A percentile compares a stretch with the other conserved stretches of the same genome.
These are phyloP conservation scores for Taphrina populina DNA, from an alignment of 1,139 yeast species.

Conservation along the genomic window DNA sequence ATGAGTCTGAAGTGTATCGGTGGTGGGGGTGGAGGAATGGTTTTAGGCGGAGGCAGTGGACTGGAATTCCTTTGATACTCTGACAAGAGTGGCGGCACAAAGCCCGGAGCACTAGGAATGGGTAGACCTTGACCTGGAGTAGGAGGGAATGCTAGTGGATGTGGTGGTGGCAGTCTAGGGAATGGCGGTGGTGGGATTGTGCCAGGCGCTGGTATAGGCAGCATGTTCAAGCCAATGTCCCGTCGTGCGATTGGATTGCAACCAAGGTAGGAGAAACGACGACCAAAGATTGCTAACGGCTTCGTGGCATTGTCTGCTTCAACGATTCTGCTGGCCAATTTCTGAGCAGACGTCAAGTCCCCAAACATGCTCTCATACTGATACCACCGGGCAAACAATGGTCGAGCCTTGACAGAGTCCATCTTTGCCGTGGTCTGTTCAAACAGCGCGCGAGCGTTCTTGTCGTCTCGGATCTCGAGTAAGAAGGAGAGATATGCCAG, in stretches of 20 bases:
- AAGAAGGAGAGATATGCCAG: conserved; percentile 71
- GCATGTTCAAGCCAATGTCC: conserved; percentile 19
- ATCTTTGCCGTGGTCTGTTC: conserved; percentile 61
- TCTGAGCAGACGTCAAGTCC: conserved; percentile 64
- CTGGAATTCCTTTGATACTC: conserved; percentile 4
- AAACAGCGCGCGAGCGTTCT: conserved; percentile 77
- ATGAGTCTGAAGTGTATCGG: conserved; percentile 38
- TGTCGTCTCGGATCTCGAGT: conserved; percentile 69
- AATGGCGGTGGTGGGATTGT: conserved; percentile 5
- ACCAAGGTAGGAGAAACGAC: conserved; percentile 28
- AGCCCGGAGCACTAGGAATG: conserved; percentile 7
- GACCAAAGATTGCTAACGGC: conserved; percentile 35
- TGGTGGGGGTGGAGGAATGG: conserved; percentile 1
- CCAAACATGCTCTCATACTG: conserved; percentile 60
- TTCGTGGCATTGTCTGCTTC: conserved; percentile 60
- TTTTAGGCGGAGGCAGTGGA: conserved; percentile 13
- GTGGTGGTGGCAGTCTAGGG: conserved; percentile 14
- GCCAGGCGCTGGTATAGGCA: neutral
- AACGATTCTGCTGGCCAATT: conserved; percentile 65
- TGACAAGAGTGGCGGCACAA: conserved; percentile 3
- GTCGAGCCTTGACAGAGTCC: conserved; percentile 46
- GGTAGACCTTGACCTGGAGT: neutral
- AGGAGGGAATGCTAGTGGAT: conserved; percentile 12
- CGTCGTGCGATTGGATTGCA: conserved; percentile 33
- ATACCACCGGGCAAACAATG: conserved; percentile 53